Percentiles rank a stretch among this genome's conserved stretches.
Conservation (phyloP, 129 eudicot species). For the Flaveria bidentis region DNA sequence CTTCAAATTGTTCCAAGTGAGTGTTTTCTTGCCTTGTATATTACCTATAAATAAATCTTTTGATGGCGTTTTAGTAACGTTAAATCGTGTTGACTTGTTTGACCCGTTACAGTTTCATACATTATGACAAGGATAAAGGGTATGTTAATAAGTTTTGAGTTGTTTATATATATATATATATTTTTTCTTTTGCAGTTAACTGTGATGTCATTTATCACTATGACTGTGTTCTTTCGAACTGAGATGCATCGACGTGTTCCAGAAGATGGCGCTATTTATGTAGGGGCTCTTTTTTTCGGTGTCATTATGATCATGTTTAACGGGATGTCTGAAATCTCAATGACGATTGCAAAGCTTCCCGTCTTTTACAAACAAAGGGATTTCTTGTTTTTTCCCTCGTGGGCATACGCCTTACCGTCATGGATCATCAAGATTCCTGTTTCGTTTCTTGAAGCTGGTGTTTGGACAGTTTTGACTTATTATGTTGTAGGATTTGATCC, state of each 20-base stretch:
- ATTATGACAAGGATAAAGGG: background rate
- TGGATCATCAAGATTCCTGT: slow-evolving; percentile 76
- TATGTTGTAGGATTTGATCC: slow-evolving; percentile 82
- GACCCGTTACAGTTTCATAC: background rate
- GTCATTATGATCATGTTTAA: slow-evolving; percentile 47
- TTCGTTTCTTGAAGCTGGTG: slow-evolving; percentile 55
- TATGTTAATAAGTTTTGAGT: no score
- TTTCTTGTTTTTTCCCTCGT: slow-evolving; percentile 71
- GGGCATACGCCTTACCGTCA: slow-evolving; percentile 75
- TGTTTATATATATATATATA: no score
- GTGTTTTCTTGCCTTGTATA: slow-evolving; percentile 1
- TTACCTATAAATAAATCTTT: background rate
- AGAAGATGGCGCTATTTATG: slow-evolving; percentile 49
- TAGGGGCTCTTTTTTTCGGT: slow-evolving; percentile 56
- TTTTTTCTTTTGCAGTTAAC: slow-evolving; percentile 20
- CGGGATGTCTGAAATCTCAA: slow-evolving; percentile 73
- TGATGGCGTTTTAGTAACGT: background rate
- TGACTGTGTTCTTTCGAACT: slow-evolving; percentile 71
- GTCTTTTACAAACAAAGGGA: slow-evolving; percentile 83
- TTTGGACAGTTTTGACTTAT: slow-evolving; percentile 61
- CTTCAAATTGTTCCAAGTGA: slow-evolving; percentile 51
- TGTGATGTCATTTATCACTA: slow-evolving; percentile 38
- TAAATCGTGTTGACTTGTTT: background rate
- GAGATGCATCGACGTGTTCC: slow-evolving; percentile 40
- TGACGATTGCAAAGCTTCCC: slow-evolving; percentile 79